phyloP scores from a whole-genome alignment of 441 rosid genomes.

The Populus hybrid region DNA sequence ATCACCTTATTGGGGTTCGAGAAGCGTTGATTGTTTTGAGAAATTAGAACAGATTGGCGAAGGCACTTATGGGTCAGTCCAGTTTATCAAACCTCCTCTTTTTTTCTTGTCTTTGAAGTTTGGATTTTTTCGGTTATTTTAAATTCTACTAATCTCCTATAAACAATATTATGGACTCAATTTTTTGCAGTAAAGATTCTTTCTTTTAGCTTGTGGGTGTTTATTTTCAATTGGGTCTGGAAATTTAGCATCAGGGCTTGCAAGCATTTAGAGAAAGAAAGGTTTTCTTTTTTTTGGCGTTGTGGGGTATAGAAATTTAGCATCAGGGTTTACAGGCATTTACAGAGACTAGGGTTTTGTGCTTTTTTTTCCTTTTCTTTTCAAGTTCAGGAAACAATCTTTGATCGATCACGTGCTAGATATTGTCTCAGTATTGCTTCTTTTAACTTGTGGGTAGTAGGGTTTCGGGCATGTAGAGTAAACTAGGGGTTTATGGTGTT shows the following conservation, averaged over 20 bases:
- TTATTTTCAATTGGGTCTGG: background rate
- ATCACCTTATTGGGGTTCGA: constrained; percentile 76
- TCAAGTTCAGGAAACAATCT: background rate
- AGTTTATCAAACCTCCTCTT: background rate
- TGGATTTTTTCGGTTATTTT: background rate
- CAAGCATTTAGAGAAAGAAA: background rate
- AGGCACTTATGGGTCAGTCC: constrained; percentile 84
- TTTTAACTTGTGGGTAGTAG: background rate
- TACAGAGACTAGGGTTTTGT: background rate
- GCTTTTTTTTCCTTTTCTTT: background rate
- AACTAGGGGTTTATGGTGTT: background rate
- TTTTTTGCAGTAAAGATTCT: background rate
- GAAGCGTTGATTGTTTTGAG: constrained; percentile 89
- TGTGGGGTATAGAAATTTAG: background rate
- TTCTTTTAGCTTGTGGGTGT: background rate
- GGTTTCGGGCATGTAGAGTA: background rate
- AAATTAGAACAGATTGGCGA: constrained; percentile 91
- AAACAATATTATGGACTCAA: background rate
- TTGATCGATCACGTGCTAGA: background rate
- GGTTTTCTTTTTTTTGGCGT: background rate
- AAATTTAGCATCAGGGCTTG: background rate
- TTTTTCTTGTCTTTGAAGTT: constrained; percentile 1
- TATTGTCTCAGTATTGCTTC: background rate
- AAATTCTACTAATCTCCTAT: background rate
- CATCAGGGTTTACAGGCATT: background rate